A percentile compares a stretch with the other conserved stretches of the same genome.
phyloP scores from a whole-genome alignment of 257 asterid genomes.

The Perilla frutescens region DNA sequence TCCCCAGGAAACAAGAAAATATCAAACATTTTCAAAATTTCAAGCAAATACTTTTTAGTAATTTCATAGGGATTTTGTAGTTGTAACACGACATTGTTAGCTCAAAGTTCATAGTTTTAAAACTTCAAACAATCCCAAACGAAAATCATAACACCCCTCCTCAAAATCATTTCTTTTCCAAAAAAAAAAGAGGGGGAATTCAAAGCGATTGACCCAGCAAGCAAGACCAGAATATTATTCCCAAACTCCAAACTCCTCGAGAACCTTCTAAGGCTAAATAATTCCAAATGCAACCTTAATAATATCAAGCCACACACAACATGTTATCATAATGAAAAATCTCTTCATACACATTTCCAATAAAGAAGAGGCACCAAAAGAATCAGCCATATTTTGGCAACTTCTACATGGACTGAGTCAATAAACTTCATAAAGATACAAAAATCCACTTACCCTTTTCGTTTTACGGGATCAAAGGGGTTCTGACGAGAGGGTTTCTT shows the following conservation, averaged over 20 bases:
- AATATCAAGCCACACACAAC: neutral
- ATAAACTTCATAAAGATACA: neutral
- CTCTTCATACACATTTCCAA: neutral
- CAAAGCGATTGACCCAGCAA: neutral
- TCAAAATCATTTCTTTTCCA: neutral
- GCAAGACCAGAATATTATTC: neutral
- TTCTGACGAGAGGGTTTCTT: slow-evolving; percentile 44
- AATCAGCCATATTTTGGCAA: neutral
- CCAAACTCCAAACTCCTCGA: neutral
- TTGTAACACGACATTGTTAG: neutral
- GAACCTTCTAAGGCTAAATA: neutral
- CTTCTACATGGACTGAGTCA: neutral
- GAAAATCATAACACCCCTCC: neutral
- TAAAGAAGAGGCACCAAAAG: neutral
- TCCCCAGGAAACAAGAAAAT: neutral
- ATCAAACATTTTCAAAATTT: neutral
- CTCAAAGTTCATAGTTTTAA: neutral
- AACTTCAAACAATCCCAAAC: neutral
- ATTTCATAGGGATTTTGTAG: neutral
- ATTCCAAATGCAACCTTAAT: slow-evolving; percentile 8
- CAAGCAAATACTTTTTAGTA: neutral
- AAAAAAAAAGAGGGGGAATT: neutral
- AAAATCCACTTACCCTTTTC: slow-evolving; percentile 64
- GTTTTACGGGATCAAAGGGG: slow-evolving; percentile 79
- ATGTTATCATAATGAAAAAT: neutral